phyloP scores from a whole-genome alignment of 805 yeast genomes.

The Zygosaccharomyces bisporus region DNA sequence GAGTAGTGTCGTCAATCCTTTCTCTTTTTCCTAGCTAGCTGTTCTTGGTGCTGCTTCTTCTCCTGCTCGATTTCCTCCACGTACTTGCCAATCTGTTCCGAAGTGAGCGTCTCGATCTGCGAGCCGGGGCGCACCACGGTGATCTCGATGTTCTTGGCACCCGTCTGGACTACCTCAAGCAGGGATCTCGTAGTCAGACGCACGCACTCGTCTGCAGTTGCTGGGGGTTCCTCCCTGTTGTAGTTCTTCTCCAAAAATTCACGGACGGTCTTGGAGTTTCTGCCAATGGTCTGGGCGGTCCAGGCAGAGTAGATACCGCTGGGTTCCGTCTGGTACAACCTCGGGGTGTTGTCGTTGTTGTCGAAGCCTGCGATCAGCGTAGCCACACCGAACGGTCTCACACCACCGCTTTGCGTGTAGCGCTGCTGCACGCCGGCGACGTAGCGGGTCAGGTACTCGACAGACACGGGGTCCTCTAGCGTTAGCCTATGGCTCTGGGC shows the following conservation, averaged over 20 bases:
- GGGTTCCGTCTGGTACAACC: conserved; percentile 92
- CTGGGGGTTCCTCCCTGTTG: conserved; percentile 49
- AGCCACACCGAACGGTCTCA: conserved; percentile 95
- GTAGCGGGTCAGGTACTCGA: conserved; percentile 88
- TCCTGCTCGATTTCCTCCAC: conserved; percentile 85
- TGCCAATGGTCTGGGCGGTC: conserved; percentile 97
- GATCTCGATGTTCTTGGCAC: conserved; percentile 93
- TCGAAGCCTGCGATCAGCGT: conserved; percentile 96
- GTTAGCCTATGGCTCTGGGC: conserved; percentile 93
- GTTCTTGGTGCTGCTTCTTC: conserved; percentile 74
- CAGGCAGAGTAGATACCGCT: conserved; percentile 96
- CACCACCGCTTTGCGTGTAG: conserved; percentile 98
- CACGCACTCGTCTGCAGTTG: conserved; percentile 63
- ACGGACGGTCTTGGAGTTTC: conserved; percentile 90
- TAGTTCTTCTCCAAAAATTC: conserved; percentile 92
- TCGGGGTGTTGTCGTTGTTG: conserved; percentile 67
- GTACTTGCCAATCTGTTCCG: conserved; percentile 67
- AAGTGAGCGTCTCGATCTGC: conserved; percentile 53
- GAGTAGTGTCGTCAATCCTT: background rate
- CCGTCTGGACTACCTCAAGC: conserved; percentile 96
- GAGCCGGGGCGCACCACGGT: conserved; percentile 75
- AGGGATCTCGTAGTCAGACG: conserved; percentile 80
- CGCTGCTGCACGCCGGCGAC: conserved; percentile 98
- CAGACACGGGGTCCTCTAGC: conserved; percentile 88
- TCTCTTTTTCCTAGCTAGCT: conserved; percentile 51